phyloP scores from a whole-genome alignment of 768 basidiomycete genomes.

The Trametes cingulata region DNA sequence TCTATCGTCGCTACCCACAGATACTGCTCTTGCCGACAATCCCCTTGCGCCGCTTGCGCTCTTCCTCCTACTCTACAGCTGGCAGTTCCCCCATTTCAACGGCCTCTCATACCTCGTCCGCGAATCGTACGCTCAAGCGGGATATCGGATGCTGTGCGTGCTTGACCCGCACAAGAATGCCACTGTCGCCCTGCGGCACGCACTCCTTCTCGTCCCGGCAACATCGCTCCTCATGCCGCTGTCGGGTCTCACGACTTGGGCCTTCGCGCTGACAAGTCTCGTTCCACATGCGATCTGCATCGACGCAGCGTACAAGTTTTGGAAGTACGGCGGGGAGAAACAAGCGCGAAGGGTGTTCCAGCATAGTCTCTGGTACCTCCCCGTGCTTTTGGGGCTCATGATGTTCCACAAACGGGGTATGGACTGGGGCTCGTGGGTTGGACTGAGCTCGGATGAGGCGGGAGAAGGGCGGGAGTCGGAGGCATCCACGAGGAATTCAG shows the following conservation, averaged over 20 bases:
- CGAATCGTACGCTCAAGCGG: conserved; percentile 87
- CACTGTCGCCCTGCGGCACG: conserved; percentile 82
- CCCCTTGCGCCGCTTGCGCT: conserved; percentile 80
- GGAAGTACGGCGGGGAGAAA: conserved; percentile 69
- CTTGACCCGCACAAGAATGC: conserved; percentile 78
- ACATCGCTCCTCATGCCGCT: conserved; percentile 80
- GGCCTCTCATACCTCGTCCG: conserved; percentile 86
- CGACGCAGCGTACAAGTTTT: conserved; percentile 73
- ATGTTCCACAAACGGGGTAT: conserved; percentile 92
- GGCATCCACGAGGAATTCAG: neutral
- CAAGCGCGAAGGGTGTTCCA: conserved; percentile 78
- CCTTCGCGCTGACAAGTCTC: conserved; percentile 76
- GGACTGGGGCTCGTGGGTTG: conserved; percentile 71
- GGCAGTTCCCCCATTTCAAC: conserved; percentile 99
- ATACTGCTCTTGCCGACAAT: conserved; percentile 61
- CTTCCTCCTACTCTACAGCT: conserved; percentile 85
- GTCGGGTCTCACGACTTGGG: conserved; percentile 92
- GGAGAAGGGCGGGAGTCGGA: conserved; percentile 2
- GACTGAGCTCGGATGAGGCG: conserved; percentile 25
- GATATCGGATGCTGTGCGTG: conserved; percentile 91
- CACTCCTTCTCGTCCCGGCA: conserved; percentile 72
- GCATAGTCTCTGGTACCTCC: conserved; percentile 87
- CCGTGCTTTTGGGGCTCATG: conserved; percentile 86
- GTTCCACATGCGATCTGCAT: conserved; percentile 74
- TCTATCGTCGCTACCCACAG: conserved; percentile 37